Evolutionary conservation across 2,329 filamentous ascomycete genomes (phyloP).

Genomic region (Epichloe uncinata): DNA sequence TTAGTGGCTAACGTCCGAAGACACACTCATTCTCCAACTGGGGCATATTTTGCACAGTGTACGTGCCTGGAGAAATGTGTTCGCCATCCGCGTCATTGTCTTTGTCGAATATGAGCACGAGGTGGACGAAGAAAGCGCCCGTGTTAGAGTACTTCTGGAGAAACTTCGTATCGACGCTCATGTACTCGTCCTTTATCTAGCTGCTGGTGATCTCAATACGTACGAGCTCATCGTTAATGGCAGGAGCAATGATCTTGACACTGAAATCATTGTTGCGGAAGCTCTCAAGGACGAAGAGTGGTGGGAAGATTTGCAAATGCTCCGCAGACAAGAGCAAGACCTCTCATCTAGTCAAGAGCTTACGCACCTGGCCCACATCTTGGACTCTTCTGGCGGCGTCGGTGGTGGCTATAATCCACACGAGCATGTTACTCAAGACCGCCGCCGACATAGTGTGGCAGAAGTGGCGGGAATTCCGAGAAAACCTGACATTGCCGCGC

Average conservation of each 20-base stretch:
- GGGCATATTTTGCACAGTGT: constrained; percentile 77
- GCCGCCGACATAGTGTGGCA: constrained; percentile 35
- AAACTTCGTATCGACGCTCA: constrained; percentile 73
- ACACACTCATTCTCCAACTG: constrained; percentile 71
- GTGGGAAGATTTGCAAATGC: constrained; percentile 63
- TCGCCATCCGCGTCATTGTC: constrained; percentile 62
- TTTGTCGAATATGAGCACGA: constrained; percentile 85
- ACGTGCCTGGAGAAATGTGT: constrained; percentile 63
- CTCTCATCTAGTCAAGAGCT: constrained; percentile 30
- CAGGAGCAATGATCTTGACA: constrained; percentile 37
- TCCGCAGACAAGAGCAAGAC: constrained; percentile 28
- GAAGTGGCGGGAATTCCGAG: constrained; percentile 50
- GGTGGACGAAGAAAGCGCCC: constrained; percentile 60
- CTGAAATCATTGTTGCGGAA: constrained; percentile 48
- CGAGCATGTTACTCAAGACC: constrained; percentile 14
- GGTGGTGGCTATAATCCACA: constrained; percentile 31
- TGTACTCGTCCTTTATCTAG: constrained; percentile 70
- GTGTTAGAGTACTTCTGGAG: constrained; percentile 61
- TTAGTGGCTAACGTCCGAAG: constrained; percentile 17
- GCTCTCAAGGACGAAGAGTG: constrained; percentile 60
- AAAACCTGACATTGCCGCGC: constrained; percentile 38
- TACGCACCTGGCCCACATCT: constrained; percentile 28
- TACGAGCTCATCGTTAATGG: constrained; percentile 75
- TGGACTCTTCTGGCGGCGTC: constrained; percentile 26
- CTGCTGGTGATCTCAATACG: constrained; percentile 55